Percentiles rank a stretch among this genome's conserved stretches.
Evolutionary conservation across 805 yeast species (phyloP).

Genomic region (Clavispora asparagi): DNA sequence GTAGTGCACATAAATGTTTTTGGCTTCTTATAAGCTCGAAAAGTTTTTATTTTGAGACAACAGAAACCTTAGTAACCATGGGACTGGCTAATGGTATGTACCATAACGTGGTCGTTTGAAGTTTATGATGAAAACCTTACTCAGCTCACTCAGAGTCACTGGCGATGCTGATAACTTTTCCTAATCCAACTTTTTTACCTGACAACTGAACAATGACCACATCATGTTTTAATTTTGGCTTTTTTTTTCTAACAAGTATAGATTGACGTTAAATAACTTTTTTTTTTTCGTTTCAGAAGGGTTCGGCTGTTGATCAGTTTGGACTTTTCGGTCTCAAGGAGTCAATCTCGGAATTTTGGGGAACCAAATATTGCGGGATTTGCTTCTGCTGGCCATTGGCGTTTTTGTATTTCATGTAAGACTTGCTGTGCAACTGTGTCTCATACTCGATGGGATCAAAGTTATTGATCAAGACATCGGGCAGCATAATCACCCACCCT

Average conservation of each 20-base stretch:
- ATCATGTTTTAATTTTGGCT: background rate
- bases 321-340: slow-evolving; percentile 83
- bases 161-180: slow-evolving; percentile 45
- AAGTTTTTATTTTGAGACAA: background rate
- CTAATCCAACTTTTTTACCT: slow-evolving; percentile 45
- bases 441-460: slow-evolving; percentile 39
- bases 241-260: slow-evolving; percentile 7
- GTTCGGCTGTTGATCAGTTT: background rate
- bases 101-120: background rate
- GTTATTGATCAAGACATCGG: slow-evolving; percentile 73
- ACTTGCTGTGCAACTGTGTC: slow-evolving; percentile 26
- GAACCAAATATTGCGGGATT: slow-evolving; percentile 52
- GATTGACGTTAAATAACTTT: background rate
- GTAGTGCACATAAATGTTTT: background rate
- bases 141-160: slow-evolving; percentile 53
- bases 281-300: background rate
- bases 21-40: background rate
- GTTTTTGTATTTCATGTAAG: slow-evolving; percentile 21
- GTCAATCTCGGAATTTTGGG: slow-evolving; percentile 71
- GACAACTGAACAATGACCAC: slow-evolving; percentile 7
- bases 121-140: slow-evolving; percentile 48
- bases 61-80: background rate
- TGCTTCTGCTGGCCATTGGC: slow-evolving; percentile 13
- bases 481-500: slow-evolving; percentile 90
- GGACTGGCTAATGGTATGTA: background rate